phyloP scores from a whole-genome alignment of 2,329 filamentous ascomycete genomes.

The Domatiomyces catenatus region DNA sequence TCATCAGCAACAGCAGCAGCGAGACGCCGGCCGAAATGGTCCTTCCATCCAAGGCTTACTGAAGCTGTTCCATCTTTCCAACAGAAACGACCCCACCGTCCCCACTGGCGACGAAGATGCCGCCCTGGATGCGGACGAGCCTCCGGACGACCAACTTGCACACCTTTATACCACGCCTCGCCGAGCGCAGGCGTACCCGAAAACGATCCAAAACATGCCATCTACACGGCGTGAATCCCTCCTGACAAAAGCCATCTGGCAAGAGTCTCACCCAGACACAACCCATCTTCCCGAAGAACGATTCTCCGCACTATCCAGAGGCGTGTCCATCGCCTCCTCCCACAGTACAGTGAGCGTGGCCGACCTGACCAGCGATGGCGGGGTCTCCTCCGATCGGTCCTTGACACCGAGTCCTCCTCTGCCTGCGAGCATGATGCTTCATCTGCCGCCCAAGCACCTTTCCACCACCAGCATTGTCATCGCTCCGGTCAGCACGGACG shows the following conservation, averaged over 20 bases:
- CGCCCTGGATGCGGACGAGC: constrained; percentile 69
- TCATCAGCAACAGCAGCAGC: constrained; percentile 4
- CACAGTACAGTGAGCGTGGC: constrained; percentile 66
- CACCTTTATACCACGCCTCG: constrained; percentile 12
- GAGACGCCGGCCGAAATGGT: neutral
- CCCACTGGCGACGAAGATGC: constrained; percentile 45
- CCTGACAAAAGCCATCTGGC: constrained; percentile 68
- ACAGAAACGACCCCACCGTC: constrained; percentile 21
- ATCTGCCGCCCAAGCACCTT: constrained; percentile 14
- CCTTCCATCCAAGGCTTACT: constrained; percentile 25
- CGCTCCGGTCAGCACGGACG: constrained; percentile 16
- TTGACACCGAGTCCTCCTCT: constrained; percentile 81
- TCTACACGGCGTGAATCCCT: constrained; percentile 58
- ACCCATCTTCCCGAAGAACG: constrained; percentile 14
- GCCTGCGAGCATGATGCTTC: constrained; percentile 32
- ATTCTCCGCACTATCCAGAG: constrained; percentile 23
- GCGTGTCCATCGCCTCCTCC: constrained; percentile 45
- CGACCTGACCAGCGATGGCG: constrained; percentile 88
- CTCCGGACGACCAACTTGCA: constrained; percentile 47
- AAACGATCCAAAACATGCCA: constrained; percentile 22
- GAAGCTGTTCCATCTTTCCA: constrained; percentile 31
- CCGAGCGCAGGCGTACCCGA: constrained; percentile 20
- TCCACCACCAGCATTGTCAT: constrained; percentile 16
- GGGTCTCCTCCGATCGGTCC: constrained; percentile 71
- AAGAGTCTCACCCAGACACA: constrained; percentile 42